Evolutionary conservation across 1,139 yeast genomes (phyloP).

Genomic region (Yamadazyma kanchanaburiensis): DNA sequence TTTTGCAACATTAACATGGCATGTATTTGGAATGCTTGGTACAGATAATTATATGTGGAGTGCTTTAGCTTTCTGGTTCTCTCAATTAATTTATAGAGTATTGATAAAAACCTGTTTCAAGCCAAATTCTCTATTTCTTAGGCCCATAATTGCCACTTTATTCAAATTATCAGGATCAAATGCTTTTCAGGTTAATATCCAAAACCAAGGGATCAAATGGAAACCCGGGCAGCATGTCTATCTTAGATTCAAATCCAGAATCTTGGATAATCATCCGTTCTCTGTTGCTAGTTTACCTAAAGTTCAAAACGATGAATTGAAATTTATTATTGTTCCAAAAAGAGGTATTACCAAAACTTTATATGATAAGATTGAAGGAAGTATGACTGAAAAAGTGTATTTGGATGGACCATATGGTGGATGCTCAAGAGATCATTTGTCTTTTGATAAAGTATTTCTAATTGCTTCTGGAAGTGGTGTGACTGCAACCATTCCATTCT

Average conservation of each 20-base stretch:
- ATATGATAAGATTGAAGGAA: conserved; percentile 25
- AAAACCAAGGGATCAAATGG: conserved; percentile 45
- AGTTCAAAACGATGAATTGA: conserved; percentile 28
- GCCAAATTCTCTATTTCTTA: conserved; percentile 41
- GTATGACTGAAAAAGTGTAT: conserved; percentile 30
- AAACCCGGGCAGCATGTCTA: conserved; percentile 61
- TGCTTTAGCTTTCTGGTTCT: conserved; percentile 53
- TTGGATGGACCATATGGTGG: conserved; percentile 72
- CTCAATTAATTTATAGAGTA: conserved; percentile 50
- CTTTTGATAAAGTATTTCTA: conserved; percentile 48
- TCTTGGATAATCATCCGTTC: conserved; percentile 61
- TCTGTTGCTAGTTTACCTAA: conserved; percentile 45
- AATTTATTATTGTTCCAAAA: conserved; percentile 48
- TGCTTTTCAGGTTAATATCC: conserved; percentile 41
- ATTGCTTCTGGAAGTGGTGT: conserved; percentile 55
- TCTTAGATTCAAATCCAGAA: conserved; percentile 43
- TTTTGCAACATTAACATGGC: conserved; percentile 52
- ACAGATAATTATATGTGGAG: conserved; percentile 53
- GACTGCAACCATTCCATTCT: conserved; percentile 51
- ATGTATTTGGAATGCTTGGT: conserved; percentile 34
- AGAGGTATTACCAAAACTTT: conserved; percentile 46
- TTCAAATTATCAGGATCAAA: conserved; percentile 24
- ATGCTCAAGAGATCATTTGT: conserved; percentile 41
- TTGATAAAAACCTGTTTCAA: conserved; percentile 49
- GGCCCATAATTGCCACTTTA: conserved; percentile 42